Evolutionary conservation across 73 alveolate genomes (phyloP).

Genomic region (Breviolum minutum): DNA sequence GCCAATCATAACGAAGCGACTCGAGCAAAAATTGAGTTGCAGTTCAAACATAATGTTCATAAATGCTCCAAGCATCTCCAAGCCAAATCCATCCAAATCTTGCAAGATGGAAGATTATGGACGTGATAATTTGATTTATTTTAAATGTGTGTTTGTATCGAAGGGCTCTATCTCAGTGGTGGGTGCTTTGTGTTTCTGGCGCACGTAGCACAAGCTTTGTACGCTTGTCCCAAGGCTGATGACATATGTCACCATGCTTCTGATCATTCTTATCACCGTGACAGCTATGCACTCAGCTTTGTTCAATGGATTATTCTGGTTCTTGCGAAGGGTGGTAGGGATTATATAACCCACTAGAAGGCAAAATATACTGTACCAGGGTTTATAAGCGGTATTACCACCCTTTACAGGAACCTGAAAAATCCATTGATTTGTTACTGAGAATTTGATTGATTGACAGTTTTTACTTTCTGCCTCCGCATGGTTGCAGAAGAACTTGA

Average conservation of each 20-base stretch:
- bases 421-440: no score
- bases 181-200: no score
- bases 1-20: conserved; percentile 68
- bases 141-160: no score
- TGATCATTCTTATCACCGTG: conserved; percentile 59
- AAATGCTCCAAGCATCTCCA: neutral
- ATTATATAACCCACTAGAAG: no score
- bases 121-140: neutral
- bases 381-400: no score
- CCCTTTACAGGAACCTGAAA: no score
- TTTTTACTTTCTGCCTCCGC: neutral
- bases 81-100: neutral
- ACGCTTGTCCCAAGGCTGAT: conserved; percentile 8
- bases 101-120: neutral
- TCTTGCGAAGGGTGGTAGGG: no score
- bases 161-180: no score
- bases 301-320: no score
- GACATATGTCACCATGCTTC: conserved; percentile 88
- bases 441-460: no score
- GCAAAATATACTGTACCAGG: no score
- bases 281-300: neutral
- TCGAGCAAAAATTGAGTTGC: neutral
- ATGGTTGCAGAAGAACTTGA: neutral
- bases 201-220: neutral
- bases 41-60: neutral